Evolutionary conservation across 495 filamentous ascomycete genomes (phyloP), one percentile per base, ranked within the genome.

Genomic region (Lophiotrema nucula): DNA sequence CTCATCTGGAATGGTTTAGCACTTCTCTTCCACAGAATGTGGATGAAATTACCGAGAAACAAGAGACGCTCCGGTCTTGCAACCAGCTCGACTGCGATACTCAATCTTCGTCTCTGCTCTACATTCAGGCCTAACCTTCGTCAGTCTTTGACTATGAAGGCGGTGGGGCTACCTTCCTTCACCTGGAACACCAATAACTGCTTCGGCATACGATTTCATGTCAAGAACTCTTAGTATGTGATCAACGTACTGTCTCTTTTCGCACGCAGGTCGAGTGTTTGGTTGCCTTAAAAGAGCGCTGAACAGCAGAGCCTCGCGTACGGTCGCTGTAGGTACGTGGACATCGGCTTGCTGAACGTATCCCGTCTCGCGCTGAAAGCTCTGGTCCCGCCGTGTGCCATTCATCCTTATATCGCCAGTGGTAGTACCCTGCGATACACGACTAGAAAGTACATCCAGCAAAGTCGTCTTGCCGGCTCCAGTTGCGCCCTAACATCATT

Each of bases 381-480:
- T 23, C 13, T 45, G 10, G 31, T 65, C 64, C 19, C 44, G 49
- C 4, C 19, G 28, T 18, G 37, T 33, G 3, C 56, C 64, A 33
- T 58, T 47, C 10, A 67, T 61, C 8, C 56, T 18, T 38, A 67
- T 53, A 13, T 43, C 28, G 23, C 64, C 64, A 12, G 23, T 53
- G n/a, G 65, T 47, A 1, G 61, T 47, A 22, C 64, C 64, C 2
- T 45, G 48, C 8, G 44, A 49, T 15, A 45, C 28, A 19, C 65
- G 60, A 19, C 39, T 27, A 19, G 65, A 56, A 2, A 67, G 33
- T 0, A 38, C 31, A 50, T 67, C 52, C 8, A 67, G 56, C 1
- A 67, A 42, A 2, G 65, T 57, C 0, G 65, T 67, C 33, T 67
- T 67, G 2, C 65, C 65, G 35, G 65, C 65, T 1, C 65, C 65